Conservation (phyloP, 108 stramenopile species). For the Nannochloropsis salina region DNA sequence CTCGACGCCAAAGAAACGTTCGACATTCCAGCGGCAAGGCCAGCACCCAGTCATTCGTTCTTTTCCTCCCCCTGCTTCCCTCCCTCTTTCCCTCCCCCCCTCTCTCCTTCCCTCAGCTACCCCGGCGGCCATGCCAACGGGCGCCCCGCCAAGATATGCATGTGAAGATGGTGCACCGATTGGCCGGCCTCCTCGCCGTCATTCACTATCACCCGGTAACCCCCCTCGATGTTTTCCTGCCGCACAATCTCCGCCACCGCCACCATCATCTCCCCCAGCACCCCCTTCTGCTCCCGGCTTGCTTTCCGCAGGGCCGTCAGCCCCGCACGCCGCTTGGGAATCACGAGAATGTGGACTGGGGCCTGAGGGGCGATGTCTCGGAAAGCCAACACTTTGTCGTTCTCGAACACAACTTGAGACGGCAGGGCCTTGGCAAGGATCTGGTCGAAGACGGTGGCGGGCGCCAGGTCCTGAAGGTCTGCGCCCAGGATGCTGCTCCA, state of each 20-base stretch:
- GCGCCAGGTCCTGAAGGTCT: constrained; percentile 26
- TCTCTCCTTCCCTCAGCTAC: constrained; percentile 16
- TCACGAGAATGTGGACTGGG: constrained; percentile 85
- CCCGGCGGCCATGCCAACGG: constrained; percentile 59
- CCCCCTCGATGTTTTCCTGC: constrained; percentile 64
- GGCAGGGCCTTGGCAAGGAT: constrained; percentile 83
- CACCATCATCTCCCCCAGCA: constrained; percentile 89
- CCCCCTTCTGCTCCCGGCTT: constrained; percentile 74
- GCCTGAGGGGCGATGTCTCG: constrained; percentile 88
- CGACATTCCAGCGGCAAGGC: no score
- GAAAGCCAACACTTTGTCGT: constrained; percentile 73
- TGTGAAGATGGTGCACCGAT: constrained; percentile 59
- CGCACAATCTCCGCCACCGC: constrained; percentile 75
- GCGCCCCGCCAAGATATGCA: constrained; percentile 57
- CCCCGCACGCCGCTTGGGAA: constrained; percentile 87
- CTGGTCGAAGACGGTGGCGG: constrained; percentile 83
- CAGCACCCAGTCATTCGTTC: no score
- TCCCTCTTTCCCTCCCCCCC: neutral
- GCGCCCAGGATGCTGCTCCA: constrained; percentile 39
- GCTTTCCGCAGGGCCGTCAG: constrained; percentile 74
- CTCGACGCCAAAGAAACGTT: no score
- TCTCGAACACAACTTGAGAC: constrained; percentile 82
- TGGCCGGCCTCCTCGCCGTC: constrained; percentile 60
- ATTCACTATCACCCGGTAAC: constrained; percentile 55
- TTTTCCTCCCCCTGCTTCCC: no score